Evolutionary conservation across 1,139 yeast genomes (phyloP).

Genomic region (Debaryomyces nepalensis): DNA sequence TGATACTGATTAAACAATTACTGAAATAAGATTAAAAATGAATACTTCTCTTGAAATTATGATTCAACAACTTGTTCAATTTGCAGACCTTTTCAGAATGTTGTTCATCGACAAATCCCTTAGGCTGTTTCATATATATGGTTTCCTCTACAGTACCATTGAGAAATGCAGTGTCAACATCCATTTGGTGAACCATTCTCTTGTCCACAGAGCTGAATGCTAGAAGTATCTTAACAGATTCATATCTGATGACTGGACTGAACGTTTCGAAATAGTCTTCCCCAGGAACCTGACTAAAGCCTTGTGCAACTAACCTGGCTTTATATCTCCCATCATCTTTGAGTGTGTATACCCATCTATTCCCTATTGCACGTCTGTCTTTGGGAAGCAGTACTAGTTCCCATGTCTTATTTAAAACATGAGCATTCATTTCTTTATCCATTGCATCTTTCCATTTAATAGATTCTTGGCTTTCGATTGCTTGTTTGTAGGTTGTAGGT

Average conservation of each 20-base stretch:
- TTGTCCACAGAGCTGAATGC: slow-evolving; percentile 4
- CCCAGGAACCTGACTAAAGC: slow-evolving; percentile 11
- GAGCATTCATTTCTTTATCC: slow-evolving; percentile 10
- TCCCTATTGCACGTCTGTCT: slow-evolving; percentile 7
- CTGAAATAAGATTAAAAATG: no score
- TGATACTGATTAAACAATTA: no score
- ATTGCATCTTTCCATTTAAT: slow-evolving; percentile 9
- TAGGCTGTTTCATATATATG: no score
- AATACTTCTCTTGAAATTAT: no score
- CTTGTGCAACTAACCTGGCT: slow-evolving; percentile 16
- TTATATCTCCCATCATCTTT: slow-evolving; percentile 14
- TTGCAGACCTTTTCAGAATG: no score
- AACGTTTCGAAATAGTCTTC: slow-evolving; percentile 15
- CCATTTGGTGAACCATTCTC: no score
- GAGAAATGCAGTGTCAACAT: no score
- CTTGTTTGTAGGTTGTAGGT: slow-evolving; percentile 10
- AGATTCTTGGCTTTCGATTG: slow-evolving; percentile 1
- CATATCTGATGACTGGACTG: slow-evolving; percentile 15
- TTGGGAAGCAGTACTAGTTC: slow-evolving; percentile 8
- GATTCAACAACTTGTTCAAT: no score
- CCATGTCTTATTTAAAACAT: slow-evolving; percentile 14
- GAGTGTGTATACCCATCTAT: slow-evolving; percentile 15
- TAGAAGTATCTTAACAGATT: slow-evolving; percentile 13
- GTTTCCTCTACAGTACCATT: no score
- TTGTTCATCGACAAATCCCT: no score